phyloP scores from a whole-genome alignment of 1,139 yeast species.

The Taphrina wiesneri region DNA sequence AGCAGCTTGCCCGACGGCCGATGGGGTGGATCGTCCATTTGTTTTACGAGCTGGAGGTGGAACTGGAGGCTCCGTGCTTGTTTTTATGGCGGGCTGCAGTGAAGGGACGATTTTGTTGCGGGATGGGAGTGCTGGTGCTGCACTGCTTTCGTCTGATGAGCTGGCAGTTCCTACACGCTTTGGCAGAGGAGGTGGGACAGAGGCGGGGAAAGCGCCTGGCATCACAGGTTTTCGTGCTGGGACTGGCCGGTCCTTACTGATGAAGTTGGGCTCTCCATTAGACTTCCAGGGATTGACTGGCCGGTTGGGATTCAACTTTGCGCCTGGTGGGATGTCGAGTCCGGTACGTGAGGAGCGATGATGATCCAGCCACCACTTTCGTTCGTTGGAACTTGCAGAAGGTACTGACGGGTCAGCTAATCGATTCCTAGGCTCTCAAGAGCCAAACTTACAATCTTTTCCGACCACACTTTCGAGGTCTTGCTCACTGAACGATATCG shows the following conservation, averaged over 20 bases:
- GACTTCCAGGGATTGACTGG: conserved; percentile 70
- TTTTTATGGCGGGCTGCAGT: background rate
- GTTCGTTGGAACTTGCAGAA: conserved; percentile 79
- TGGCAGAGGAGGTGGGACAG: conserved; percentile 21
- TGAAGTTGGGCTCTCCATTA: conserved; percentile 50
- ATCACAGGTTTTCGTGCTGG: conserved; percentile 15
- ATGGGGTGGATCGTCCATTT: background rate
- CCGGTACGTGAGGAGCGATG: conserved; percentile 72
- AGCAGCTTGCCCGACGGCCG: background rate
- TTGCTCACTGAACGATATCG: conserved; percentile 46
- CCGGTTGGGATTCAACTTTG: conserved; percentile 61
- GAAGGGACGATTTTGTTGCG: conserved; percentile 3
- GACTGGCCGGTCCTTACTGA: conserved; percentile 38
- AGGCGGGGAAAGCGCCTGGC: conserved; percentile 7
- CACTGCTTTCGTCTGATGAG: background rate
- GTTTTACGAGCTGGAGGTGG: conserved; percentile 5
- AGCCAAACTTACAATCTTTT: conserved; percentile 25
- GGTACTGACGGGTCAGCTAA: conserved; percentile 52
- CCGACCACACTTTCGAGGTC: conserved; percentile 31
- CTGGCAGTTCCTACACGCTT: conserved; percentile 8
- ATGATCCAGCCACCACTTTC: conserved; percentile 90
- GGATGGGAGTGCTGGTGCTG: conserved; percentile 17
- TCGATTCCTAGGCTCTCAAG: background rate
- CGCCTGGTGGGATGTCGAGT: conserved; percentile 48
- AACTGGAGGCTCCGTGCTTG: background rate